Evolutionary conservation across 192 early-diverging fungal species (phyloP).

Genomic region (Backusella macrospora): DNA sequence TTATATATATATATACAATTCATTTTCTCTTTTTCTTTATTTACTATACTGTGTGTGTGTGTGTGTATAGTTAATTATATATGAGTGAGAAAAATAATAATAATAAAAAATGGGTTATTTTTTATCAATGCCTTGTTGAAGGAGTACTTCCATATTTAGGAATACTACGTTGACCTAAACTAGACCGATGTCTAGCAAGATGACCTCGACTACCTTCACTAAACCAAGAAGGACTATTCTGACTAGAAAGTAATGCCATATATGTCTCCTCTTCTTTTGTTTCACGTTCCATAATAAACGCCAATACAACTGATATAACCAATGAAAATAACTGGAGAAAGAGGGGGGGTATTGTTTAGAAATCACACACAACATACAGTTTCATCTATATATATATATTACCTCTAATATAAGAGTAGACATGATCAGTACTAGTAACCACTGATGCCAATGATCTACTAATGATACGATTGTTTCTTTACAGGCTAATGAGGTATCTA

Average conservation of each 20-base stretch:
- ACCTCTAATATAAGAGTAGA: constrained; percentile 16
- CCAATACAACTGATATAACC: constrained; percentile 16
- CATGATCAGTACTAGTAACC: constrained; percentile 6
- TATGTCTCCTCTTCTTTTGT: constrained; percentile 26
- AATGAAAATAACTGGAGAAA: constrained; percentile 13
- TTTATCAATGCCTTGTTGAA: neutral
- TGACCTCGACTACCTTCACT: constrained; percentile 4
- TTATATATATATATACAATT: too few relatives aligned
- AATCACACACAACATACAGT: too few relatives aligned
- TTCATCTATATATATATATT: neutral
- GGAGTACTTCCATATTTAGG: constrained; percentile 23
- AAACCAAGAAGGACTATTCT: constrained; percentile 12
- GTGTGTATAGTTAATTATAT: too few relatives aligned
- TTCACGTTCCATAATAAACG: constrained; percentile 19
- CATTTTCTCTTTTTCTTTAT: too few relatives aligned
- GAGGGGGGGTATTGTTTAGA: too few relatives aligned
- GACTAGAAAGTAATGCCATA: constrained; percentile 19
- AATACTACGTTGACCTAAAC: constrained; percentile 11
- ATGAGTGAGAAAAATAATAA: too few relatives aligned
- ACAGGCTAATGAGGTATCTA: constrained; percentile 6
- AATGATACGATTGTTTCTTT: neutral
- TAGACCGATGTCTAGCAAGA: constrained; percentile 17
- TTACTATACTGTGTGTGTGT: too few relatives aligned
- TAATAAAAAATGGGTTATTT: too few relatives aligned
- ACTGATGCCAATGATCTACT: constrained; percentile 18